phyloP scores from a whole-genome alignment of 1,284 basidiomycete species.

The Ganoderma lucidum region DNA sequence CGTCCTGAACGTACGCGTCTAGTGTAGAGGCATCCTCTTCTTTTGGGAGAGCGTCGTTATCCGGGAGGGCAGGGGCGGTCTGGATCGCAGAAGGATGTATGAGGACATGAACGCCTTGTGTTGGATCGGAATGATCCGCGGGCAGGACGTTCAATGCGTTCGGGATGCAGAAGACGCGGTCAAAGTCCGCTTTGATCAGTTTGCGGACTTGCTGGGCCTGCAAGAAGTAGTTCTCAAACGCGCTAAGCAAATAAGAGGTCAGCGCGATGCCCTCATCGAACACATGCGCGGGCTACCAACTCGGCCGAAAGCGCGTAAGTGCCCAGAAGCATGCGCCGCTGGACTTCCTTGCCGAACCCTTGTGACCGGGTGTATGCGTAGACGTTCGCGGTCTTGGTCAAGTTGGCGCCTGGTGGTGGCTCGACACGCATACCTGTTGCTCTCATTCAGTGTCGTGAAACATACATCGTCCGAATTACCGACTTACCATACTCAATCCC shows the following conservation, averaged over 20 bases:
- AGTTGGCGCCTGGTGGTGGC: conserved; percentile 50
- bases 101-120: conserved; percentile 77
- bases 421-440: conserved; percentile 56
- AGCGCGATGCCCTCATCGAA: background rate
- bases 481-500: conserved; percentile 77
- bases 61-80: conserved; percentile 72
- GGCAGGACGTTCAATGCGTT: conserved; percentile 50
- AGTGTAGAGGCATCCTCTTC: conserved; percentile 39
- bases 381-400: conserved; percentile 54
- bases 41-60: background rate
- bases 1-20: conserved; percentile 86
- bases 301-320: conserved; percentile 93
- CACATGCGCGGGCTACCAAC: conserved; percentile 53
- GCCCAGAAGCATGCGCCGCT: conserved; percentile 89
- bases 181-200: conserved; percentile 79
- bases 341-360: conserved; percentile 88
- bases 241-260: conserved; percentile 54
- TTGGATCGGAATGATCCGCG: conserved; percentile 3
- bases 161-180: conserved; percentile 67
- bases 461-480: conserved; percentile 1
- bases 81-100: conserved; percentile 87
- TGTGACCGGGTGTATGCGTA: conserved; percentile 69
- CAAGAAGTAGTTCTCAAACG: conserved; percentile 96
- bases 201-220: conserved; percentile 88
- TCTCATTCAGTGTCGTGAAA: background rate